Evolutionary conservation across 768 basidiomycete species (phyloP).

Genomic region (Grammothele lineata): DNA sequence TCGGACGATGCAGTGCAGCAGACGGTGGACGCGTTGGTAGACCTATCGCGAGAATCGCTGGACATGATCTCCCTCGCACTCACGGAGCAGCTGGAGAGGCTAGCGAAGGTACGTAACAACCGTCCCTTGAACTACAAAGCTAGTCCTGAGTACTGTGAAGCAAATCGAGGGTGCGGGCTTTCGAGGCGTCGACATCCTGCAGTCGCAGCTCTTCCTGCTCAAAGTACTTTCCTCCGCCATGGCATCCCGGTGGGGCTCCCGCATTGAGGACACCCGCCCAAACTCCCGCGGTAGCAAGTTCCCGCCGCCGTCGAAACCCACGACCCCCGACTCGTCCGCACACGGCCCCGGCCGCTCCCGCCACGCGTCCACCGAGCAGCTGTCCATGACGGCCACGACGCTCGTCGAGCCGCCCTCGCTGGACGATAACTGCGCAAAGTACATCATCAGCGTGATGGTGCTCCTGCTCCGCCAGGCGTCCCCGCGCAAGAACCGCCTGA

Average conservation of each 20-base stretch:
- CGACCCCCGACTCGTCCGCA: conserved; percentile 30
- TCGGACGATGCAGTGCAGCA: conserved; percentile 70
- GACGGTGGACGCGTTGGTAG: conserved; percentile 74
- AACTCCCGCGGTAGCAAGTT: conserved; percentile 39
- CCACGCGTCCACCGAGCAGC: conserved; percentile 42
- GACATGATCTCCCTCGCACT: conserved; percentile 79
- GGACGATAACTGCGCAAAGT: conserved; percentile 78
- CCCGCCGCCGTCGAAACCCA: conserved; percentile 22
- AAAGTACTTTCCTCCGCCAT: conserved; percentile 77
- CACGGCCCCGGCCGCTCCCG: conserved; percentile 32
- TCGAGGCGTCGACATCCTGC: conserved; percentile 65
- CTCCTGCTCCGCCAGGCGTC: conserved; percentile 75
- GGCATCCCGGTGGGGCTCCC: conserved; percentile 69
- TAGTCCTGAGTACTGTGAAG: conserved; percentile 24
- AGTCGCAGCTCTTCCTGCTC: conserved; percentile 83
- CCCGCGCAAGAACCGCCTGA: conserved; percentile 48
- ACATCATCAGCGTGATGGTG: conserved; percentile 78
- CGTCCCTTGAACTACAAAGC: background rate
- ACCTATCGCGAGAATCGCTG: conserved; percentile 70
- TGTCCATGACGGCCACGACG: conserved; percentile 22
- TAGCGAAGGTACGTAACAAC: conserved; percentile 56
- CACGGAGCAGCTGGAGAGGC: conserved; percentile 70
- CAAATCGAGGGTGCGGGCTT: conserved; percentile 51
- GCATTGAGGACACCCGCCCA: conserved; percentile 37
- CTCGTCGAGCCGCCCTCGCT: conserved; percentile 64